Evolutionary conservation across 768 basidiomycete genomes (phyloP).

Genomic region (Serendipita sp.): DNA sequence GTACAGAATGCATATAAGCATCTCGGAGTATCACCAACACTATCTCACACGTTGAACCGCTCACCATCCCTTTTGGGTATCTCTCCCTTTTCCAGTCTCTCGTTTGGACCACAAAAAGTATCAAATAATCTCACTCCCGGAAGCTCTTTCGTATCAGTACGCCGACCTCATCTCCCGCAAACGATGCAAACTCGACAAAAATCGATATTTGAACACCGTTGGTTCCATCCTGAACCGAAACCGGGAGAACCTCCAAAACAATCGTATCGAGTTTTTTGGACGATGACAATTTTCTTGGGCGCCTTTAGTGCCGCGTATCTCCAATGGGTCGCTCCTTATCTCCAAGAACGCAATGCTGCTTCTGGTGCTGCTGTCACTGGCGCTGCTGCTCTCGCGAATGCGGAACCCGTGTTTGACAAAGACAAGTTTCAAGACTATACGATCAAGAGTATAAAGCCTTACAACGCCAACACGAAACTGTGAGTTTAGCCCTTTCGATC

Average conservation of each 20-base stretch:
- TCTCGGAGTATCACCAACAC: no score
- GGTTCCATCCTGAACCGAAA: neutral
- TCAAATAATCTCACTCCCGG: no score
- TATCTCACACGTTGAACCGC: no score
- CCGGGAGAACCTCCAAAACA: neutral
- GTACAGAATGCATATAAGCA: no score
- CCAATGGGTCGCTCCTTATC: neutral
- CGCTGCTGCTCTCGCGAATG: neutral
- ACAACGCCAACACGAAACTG: conserved; percentile 27
- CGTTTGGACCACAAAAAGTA: no score
- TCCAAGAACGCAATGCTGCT: conserved; percentile 5
- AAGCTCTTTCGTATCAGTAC: no score
- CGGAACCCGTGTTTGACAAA: conserved; percentile 33
- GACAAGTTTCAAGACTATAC: conserved; percentile 64
- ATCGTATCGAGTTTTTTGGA: conserved; percentile 2
- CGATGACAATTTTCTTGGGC: conserved; percentile 8
- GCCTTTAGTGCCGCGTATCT: neutral
- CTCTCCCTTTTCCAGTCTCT: no score
- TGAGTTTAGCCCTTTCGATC: conserved; percentile 48
- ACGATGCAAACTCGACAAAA: neutral
- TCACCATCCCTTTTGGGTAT: no score
- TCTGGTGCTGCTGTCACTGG: neutral
- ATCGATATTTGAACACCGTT: neutral
- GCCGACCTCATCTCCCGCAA: no score
- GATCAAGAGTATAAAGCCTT: conserved; percentile 41